phyloP scores from a whole-genome alignment of 805 yeast species.

The Teunomyces aglyptinius region DNA sequence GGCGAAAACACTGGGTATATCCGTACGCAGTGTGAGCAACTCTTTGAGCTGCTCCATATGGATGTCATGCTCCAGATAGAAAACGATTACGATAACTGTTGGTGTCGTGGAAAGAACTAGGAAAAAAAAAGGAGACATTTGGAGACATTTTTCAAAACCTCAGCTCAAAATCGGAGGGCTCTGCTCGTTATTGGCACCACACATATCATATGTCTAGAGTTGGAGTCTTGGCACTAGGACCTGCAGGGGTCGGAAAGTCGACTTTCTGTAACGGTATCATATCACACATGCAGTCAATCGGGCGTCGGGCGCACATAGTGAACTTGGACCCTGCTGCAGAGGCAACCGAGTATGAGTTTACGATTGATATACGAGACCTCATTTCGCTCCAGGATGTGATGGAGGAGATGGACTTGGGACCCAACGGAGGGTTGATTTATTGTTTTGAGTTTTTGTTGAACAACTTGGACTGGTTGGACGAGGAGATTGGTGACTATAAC shows the following conservation, averaged over 20 bases:
- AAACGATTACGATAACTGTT: slow-evolving; percentile 58
- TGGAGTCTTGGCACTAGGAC: slow-evolving; percentile 91
- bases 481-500: slow-evolving; percentile 91
- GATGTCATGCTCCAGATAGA: slow-evolving; percentile 69
- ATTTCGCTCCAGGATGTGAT: slow-evolving; percentile 90
- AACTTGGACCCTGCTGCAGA: slow-evolving; percentile 98
- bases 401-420: slow-evolving; percentile 92
- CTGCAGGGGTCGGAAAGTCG: slow-evolving; percentile 95
- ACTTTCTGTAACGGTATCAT: slow-evolving; percentile 90
- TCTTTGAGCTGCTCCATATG: slow-evolving; percentile 50
- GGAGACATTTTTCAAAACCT: background rate
- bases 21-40: slow-evolving; percentile 56
- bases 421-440: slow-evolving; percentile 90
- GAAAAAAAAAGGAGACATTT: background rate
- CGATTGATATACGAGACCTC: slow-evolving; percentile 87
- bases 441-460: slow-evolving; percentile 90
- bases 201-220: slow-evolving; percentile 74
- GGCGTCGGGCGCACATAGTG: slow-evolving; percentile 91
- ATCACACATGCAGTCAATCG: slow-evolving; percentile 82
- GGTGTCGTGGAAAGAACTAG: slow-evolving; percentile 49
- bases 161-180: background rate
- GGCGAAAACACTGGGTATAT: slow-evolving; percentile 66
- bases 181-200: background rate
- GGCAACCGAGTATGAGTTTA: slow-evolving; percentile 85
- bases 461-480: slow-evolving; percentile 95